Base-by-base conservation (phyloP, 2,329 filamentous ascomycete genomes). In the Trichoderma semiorbis region DNA sequence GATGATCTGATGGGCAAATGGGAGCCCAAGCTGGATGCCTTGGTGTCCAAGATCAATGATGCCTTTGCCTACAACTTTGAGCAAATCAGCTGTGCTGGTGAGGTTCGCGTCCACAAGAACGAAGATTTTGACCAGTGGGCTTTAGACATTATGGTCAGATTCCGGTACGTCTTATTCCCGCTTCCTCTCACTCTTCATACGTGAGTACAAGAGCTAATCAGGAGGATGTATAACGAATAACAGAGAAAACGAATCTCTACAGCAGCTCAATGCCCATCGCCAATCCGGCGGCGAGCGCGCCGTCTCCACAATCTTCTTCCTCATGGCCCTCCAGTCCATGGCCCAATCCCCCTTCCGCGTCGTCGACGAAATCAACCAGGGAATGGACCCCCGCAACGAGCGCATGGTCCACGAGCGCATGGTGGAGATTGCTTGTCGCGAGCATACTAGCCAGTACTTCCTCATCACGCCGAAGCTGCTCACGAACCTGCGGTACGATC, bases 311-410 rank as follows among this genome's bases (percentile, higher is more conserved):
- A 97, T 98, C 79, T 99, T 98, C 87, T 99, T 97, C 83, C 93
- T 99, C 71, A 98, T 99, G 95, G 94, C 96, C 6, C 88, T 99
- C 30, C 96, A 99, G 81, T 93, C 93, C 64, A 91, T 99, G 77
- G 95, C 96, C 18, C 92, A 94, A 77, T 94, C 95, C 4, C 96
- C 96, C 1, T 99, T 99, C 88, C 94, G 96, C 67, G 95, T 99
- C 64, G 96, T 99, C 72, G 96, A 99, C 82, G 96, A 99, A 84
- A 99, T 99, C 86, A 99, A 99, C 79, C 96, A 99, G 83, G 96
- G 96, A 75, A 99, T 99, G 96, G 96, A 99, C 81, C 96, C 95
- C 57, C 91, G 96, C 77, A 99, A 99, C 82, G 96, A 99, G 83
- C 93, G 96, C 76, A 97, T 98, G 89, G 95, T 99, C 18, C 96